A percentile compares a stretch with the other conserved stretches of the same genome.
These are phyloP conservation scores for Nitzschia palea DNA, from an alignment of 108 stramenopile species.

Conservation along the genomic window DNA sequence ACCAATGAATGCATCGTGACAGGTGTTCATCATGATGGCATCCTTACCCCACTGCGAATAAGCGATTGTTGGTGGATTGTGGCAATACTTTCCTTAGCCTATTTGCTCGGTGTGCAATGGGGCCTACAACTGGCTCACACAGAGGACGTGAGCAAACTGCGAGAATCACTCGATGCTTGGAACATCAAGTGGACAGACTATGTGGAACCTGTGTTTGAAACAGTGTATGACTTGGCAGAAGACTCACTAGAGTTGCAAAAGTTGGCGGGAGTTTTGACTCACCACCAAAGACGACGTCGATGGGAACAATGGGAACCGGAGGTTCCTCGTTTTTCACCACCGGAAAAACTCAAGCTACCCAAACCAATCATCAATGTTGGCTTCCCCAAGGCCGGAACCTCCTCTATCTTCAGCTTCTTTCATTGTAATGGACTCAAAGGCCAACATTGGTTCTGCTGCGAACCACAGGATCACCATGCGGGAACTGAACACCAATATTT, in stretches of 20 bases:
- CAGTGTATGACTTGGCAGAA: neutral
- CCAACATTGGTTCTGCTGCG: conserved; percentile 44
- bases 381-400: conserved; percentile 31
- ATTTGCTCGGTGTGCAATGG: neutral
- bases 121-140: neutral
- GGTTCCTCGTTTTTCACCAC: conserved; percentile 2
- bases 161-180: neutral
- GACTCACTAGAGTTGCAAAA: neutral
- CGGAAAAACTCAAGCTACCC: conserved; percentile 3
- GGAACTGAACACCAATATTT: neutral
- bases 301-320: neutral
- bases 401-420: conserved; percentile 33
- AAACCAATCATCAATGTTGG: conserved; percentile 21
- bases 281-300: neutral
- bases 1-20: too few relatives aligned
- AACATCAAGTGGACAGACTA: neutral
- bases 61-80: conserved; percentile 4
- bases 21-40: too few relatives aligned
- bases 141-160: neutral
- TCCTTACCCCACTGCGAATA: too few relatives aligned
- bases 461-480: neutral
- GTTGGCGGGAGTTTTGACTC: neutral
- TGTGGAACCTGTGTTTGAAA: neutral
- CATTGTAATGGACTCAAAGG: conserved; percentile 25
- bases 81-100: neutral